phyloP scores from a whole-genome alignment of 495 filamentous ascomycete species.

The Clavariopsis aquatica region DNA sequence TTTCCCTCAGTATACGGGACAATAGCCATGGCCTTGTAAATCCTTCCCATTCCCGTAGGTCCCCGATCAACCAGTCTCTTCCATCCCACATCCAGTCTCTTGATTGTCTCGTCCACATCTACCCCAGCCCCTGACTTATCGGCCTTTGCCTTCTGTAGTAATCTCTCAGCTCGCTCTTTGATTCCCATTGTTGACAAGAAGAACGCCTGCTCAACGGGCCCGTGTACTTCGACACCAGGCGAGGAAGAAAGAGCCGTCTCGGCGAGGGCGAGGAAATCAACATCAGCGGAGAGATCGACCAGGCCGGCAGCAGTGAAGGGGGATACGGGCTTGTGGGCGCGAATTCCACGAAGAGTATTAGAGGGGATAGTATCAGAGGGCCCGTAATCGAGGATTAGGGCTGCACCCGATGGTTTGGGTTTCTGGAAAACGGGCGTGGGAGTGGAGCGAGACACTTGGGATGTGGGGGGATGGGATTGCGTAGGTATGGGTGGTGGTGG shows the following conservation, averaged over 20 bases:
- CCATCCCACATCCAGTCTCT: conserved; percentile 71
- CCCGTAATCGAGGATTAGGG: conserved; percentile 93
- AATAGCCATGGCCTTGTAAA: conserved; percentile 92
- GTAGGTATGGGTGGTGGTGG: conserved; percentile 40
- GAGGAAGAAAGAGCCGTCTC: conserved; percentile 75
- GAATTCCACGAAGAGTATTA: conserved; percentile 86
- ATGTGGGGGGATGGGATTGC: conserved; percentile 55
- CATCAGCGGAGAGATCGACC: conserved; percentile 85
- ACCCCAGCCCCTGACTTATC: conserved; percentile 15
- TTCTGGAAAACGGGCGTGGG: conserved; percentile 47
- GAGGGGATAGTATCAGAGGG: conserved; percentile 73
- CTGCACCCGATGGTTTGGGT: conserved; percentile 70
- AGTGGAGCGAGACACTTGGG: conserved; percentile 36
- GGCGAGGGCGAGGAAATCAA: conserved; percentile 83
- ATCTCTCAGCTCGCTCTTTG: conserved; percentile 68
- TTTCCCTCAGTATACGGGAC: conserved; percentile 74
- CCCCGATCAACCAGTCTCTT: conserved; percentile 76
- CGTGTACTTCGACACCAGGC: conserved; percentile 84
- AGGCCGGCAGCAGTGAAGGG: conserved; percentile 76
- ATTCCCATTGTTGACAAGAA: conserved; percentile 83
- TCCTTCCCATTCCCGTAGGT: conserved; percentile 80
- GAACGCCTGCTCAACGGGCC: conserved; percentile 80
- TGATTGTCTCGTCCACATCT: conserved; percentile 43
- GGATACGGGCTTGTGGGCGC: conserved; percentile 67
- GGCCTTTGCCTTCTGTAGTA: conserved; percentile 53